Conservation (phyloP, 306 rosid species). For the Castanopsis chinensis region DNA sequence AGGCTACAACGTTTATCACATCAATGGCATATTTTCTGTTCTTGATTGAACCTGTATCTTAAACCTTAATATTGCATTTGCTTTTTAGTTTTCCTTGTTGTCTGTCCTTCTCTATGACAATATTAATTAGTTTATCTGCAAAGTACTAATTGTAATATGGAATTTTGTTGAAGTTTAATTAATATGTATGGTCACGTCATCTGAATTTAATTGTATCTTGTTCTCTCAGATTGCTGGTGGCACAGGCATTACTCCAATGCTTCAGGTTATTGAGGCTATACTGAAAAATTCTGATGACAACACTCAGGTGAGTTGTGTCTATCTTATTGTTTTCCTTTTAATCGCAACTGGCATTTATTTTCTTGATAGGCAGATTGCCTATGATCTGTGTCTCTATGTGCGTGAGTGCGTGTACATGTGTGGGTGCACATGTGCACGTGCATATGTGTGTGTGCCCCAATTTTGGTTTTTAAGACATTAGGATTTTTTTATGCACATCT, state of each 20-base stretch:
- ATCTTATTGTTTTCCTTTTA: constrained; percentile 1
- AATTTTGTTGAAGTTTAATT: neutral
- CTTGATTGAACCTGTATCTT: neutral
- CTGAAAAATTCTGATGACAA: constrained; percentile 88
- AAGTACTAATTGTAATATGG: neutral
- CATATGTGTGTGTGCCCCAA: neutral
- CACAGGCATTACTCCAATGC: constrained; percentile 96
- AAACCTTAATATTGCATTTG: neutral
- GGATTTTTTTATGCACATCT: neutral
- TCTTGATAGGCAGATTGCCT: constrained; percentile 13
- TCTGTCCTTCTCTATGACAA: neutral
- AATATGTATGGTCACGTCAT: neutral
- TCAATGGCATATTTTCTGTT: constrained; percentile 8
- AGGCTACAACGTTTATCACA: constrained; percentile 3
- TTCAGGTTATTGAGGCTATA: constrained; percentile 93
- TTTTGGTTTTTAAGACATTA: neutral
- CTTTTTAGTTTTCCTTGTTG: neutral
- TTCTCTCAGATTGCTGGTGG: constrained; percentile 88
- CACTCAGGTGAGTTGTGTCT: constrained; percentile 65
- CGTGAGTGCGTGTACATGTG: too few relatives aligned
- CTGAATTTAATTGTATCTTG: constrained; percentile 18
- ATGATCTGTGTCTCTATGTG: neutral
- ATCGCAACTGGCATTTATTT: neutral
- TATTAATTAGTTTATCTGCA: neutral
- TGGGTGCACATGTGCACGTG: too few relatives aligned